These are phyloP conservation scores for Beta macrorhiza DNA, from an alignment of 179 eudicot species.

Conservation along the genomic window DNA sequence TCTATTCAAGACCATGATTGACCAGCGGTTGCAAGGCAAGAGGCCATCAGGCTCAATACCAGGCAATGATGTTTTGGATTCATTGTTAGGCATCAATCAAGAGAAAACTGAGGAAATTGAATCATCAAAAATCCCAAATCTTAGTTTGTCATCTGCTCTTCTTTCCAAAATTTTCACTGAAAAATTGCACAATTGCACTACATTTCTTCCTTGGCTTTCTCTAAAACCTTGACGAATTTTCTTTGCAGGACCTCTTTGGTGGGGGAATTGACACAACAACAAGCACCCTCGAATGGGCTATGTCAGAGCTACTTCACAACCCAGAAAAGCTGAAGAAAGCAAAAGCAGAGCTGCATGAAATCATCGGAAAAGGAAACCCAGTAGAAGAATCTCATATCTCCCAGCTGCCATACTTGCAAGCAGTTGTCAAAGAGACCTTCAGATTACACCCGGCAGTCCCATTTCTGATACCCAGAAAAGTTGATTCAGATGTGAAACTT, in stretches of 20 bases:
- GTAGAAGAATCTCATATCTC: conserved; percentile 35
- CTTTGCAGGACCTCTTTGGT: conserved; percentile 33
- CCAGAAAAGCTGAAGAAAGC: conserved; percentile 35
- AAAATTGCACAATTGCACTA: neutral
- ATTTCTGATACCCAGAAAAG: conserved; percentile 40
- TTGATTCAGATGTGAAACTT: conserved; percentile 24
- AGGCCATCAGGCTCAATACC: neutral
- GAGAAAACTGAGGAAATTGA: conserved; percentile 5
- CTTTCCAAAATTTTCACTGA: neutral
- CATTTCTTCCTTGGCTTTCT: neutral
- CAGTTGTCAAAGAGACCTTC: conserved; percentile 49
- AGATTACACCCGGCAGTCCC: conserved; percentile 45
- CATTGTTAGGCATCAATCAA: neutral
- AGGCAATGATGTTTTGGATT: conserved; percentile 43
- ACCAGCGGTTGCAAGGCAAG: conserved; percentile 35
- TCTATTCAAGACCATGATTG: conserved; percentile 37
- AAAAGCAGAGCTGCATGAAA: conserved; percentile 32
- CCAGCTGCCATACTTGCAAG: conserved; percentile 39
- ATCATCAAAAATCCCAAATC: conserved; percentile 30
- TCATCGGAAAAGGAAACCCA: conserved; percentile 25
- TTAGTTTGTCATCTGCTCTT: conserved; percentile 34
- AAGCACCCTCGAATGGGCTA: conserved; percentile 42
- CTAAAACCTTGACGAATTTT: neutral
- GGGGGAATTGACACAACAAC: conserved; percentile 42
- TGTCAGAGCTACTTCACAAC: conserved; percentile 35